A percentile compares a stretch with the other conserved stretches of the same genome.
phyloP scores from a whole-genome alignment of 2,329 filamentous ascomycete species.

The Xylariaceae sp. region DNA sequence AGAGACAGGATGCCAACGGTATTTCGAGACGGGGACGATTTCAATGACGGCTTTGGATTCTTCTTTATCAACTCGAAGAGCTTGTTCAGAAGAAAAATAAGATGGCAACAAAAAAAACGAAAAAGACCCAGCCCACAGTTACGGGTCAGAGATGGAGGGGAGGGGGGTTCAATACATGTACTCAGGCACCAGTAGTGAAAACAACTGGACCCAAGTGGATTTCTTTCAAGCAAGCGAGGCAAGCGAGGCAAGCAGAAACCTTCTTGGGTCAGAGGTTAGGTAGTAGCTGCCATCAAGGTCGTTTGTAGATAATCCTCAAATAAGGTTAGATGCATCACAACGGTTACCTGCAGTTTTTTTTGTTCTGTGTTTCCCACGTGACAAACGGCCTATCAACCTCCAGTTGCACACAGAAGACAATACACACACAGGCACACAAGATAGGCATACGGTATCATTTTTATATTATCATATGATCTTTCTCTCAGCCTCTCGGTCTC shows the following conservation, averaged over 20 bases:
- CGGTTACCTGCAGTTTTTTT: slow-evolving; percentile 47
- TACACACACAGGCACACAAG: slow-evolving; percentile 28
- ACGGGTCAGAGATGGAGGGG: not conserved
- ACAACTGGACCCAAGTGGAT: not conserved
- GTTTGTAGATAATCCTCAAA: slow-evolving; percentile 46
- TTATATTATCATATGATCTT: not conserved
- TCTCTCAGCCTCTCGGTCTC: not conserved
- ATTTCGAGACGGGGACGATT: too few species aligned
- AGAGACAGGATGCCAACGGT: too few species aligned
- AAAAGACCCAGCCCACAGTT: not conserved
- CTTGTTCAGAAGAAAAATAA: too few species aligned
- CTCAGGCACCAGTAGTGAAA: slow-evolving; percentile 13
- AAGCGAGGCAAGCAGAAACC: slow-evolving; percentile 16
- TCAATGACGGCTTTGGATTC: too few species aligned
- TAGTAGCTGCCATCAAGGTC: slow-evolving; percentile 36
- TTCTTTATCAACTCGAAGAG: too few species aligned
- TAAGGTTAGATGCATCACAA: slow-evolving; percentile 46
- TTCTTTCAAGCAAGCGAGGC: slow-evolving; percentile 2
- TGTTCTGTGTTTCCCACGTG: slow-evolving; percentile 49
- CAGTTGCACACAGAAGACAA: slow-evolving; percentile 29
- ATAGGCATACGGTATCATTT: not conserved
- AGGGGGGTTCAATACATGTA: slow-evolving; percentile 9
- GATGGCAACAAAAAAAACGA: not conserved
- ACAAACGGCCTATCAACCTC: slow-evolving; percentile 42
- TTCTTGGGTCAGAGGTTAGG: not conserved